Base-by-base conservation (phyloP, 2,329 filamentous ascomycete species). In the Zarea fungicola region DNA sequence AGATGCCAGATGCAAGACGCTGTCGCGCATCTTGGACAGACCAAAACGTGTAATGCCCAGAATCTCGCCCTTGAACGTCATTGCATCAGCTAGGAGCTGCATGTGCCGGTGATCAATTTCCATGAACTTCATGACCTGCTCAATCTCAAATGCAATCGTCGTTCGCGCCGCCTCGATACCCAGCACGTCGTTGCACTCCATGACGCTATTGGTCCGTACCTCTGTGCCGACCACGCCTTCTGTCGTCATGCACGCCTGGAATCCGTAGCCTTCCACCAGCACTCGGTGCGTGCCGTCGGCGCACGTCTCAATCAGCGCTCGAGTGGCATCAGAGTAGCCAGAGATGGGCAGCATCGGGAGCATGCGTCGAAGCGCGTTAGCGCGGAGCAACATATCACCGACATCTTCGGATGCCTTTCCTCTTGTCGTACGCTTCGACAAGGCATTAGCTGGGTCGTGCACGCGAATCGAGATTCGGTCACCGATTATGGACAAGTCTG, bases 51-150 rank as follows among this genome's bases (percentile, higher is more conserved):
- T 99, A 64, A 99, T 99, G 44, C 93, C 93, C 16, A 96, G 78
- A 0, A 99, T 88, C 58, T 97, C 92, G 43, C 93, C 93, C 73
- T 96, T 97, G 77, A 92, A 97, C 1, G 93, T 97, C 93, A 99
- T 99, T 47, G 96, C 91, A 62, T 99, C 93, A 10, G 93, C 92
- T 2, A 99, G 81, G 16, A 99, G 79, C 65, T 96, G 87, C 90
- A 99, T 97, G 71, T 99, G 93, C 49, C 93, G 87, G 37, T 91
- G 92, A 68, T 99, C 93, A 60, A 99, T 97, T 66, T 82, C 84
- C 90, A 99, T 96, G 64, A 85, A 83, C 29, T 81, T 81, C 91
- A 97, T 99, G 62, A 97, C 93, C 45, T 78, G 77, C 46, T 77
- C 79, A 60, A 99, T 97, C 72, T 99, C 93, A 39, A 80, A 74